Evolutionary conservation across 1,284 basidiomycete species (phyloP), one percentile per base, ranked within the genome.

Genomic region (Apiotrichum domesticum): DNA sequence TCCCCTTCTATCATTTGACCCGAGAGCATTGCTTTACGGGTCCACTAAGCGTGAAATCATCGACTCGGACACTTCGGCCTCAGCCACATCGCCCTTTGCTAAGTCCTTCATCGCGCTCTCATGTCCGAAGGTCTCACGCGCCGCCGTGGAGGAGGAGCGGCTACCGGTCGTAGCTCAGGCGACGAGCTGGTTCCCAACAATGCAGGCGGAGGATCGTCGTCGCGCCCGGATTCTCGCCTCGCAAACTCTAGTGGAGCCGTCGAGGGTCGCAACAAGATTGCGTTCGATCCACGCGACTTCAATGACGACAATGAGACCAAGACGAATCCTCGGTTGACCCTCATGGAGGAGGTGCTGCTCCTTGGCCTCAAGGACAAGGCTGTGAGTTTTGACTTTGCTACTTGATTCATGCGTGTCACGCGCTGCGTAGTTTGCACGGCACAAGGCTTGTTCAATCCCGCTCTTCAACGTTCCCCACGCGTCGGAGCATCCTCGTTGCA

Each of bases 271-370:
- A 84, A 81, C 67, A 90, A 87, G 78, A 84, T 98, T 67, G 95
- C 95, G 2, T 98, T 83, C 71, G 95, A 99, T 79, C 94, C 94
- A 1, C 80, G 93, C 55, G 96, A 98, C 78, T 78, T 97, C 64
- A 84, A 87, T 66, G 81, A 86, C 67, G 85, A 85, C 49, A 83
- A 83, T 48, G 90, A 96, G 74, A 84, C 85, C 56, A 80, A 79
- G 40, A 85, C 84, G 72, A 83, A 88, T 74, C 96, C 95, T 0
- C 82, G 83, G 59, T 79, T 98, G 65, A 98, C 95, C 8, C 83
- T 98, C 56, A 91, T 98, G 89, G 95, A 98, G 78, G 96, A 98
- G 78, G 86, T 98, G 14, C 78, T 98, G 54, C 77, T 98, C 54
- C 79, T 98, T 13, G 95, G 96, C 2, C 79, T 94, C 33, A 90